Evolutionary conservation across 495 filamentous ascomycete genomes (phyloP).

Genomic region (Aspergillus heteromorphus): DNA sequence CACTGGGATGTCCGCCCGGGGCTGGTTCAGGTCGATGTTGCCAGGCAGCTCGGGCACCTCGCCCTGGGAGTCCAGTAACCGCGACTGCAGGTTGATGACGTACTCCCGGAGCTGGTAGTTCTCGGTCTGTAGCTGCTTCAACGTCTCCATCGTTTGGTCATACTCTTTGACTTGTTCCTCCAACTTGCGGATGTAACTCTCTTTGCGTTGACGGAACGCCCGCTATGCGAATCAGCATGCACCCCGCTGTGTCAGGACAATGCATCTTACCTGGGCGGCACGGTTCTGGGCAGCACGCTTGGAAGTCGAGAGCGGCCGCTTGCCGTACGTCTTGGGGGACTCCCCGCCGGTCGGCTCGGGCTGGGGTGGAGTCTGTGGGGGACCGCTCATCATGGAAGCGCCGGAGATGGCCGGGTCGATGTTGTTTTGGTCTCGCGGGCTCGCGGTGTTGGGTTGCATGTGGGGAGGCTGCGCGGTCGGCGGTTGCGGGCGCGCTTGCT

Average conservation of each 20-base stretch:
- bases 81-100: slow-evolving; percentile 80
- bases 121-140: slow-evolving; percentile 72
- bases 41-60: slow-evolving; percentile 78
- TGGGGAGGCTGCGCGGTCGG: slow-evolving; percentile 33
- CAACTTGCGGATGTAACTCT: slow-evolving; percentile 94
- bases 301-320: slow-evolving; percentile 86
- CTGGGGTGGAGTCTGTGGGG: slow-evolving; percentile 35
- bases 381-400: slow-evolving; percentile 32
- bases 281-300: slow-evolving; percentile 96
- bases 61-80: slow-evolving; percentile 76
- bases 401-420: slow-evolving; percentile 52
- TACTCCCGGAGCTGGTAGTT: slow-evolving; percentile 90
- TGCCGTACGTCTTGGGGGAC: slow-evolving; percentile 52
- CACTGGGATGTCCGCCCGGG: slow-evolving; percentile 28
- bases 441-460: slow-evolving; percentile 37
- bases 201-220: slow-evolving; percentile 95
- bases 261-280: slow-evolving; percentile 80
- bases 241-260: not conserved
- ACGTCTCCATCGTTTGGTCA: slow-evolving; percentile 60
- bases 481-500: slow-evolving; percentile 34
- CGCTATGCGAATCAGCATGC: slow-evolving; percentile 51
- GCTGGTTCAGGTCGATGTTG: slow-evolving; percentile 50
- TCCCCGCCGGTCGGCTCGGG: slow-evolving; percentile 33
- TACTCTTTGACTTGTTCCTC: slow-evolving; percentile 84
- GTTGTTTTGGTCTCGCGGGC: slow-evolving; percentile 45